Percentiles rank a stretch among this genome's conserved stretches.
phyloP scores from a whole-genome alignment of 2,329 filamentous ascomycete species.

The Lachnellula willkommii region DNA sequence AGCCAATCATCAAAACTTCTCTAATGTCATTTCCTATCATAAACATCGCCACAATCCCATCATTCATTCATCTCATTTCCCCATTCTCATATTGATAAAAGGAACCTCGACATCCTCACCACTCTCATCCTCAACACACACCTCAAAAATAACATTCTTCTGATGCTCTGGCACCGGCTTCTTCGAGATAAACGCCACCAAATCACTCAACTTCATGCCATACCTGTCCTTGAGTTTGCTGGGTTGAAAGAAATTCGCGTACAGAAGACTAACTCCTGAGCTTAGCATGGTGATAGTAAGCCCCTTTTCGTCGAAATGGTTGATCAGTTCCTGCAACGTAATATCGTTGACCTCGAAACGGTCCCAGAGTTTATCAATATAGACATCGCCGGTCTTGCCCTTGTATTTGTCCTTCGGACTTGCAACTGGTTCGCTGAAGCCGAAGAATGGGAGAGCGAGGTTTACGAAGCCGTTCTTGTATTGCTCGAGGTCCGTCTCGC shows the following conservation, averaged over 20 bases:
- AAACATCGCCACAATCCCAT: slow-evolving; percentile 8
- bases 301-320: slow-evolving; percentile 74
- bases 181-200: slow-evolving; percentile 85
- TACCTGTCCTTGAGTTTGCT: slow-evolving; percentile 74
- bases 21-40: slow-evolving; percentile 12
- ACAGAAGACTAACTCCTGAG: slow-evolving; percentile 92
- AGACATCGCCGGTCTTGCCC: slow-evolving; percentile 71
- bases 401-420: slow-evolving; percentile 90
- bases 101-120: slow-evolving; percentile 96
- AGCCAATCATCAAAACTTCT: not conserved
- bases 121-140: slow-evolving; percentile 81
- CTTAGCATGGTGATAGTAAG: slow-evolving; percentile 87
- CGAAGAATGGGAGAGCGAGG: slow-evolving; percentile 92
- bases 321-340: slow-evolving; percentile 76
- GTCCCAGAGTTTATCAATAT: slow-evolving; percentile 96
- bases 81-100: slow-evolving; percentile 79
- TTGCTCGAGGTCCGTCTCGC: slow-evolving; percentile 93
- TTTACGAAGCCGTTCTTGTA: slow-evolving; percentile 99
- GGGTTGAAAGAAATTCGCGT: slow-evolving; percentile 85
- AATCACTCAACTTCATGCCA: slow-evolving; percentile 75
- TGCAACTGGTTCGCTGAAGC: slow-evolving; percentile 93
- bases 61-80: slow-evolving; percentile 17
- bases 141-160: slow-evolving; percentile 94
- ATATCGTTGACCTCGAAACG: slow-evolving; percentile 87
- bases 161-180: slow-evolving; percentile 87